phyloP scores from a whole-genome alignment of 371 early-diverging fungal genomes.

The Syncephalastrum contaminatum region DNA sequence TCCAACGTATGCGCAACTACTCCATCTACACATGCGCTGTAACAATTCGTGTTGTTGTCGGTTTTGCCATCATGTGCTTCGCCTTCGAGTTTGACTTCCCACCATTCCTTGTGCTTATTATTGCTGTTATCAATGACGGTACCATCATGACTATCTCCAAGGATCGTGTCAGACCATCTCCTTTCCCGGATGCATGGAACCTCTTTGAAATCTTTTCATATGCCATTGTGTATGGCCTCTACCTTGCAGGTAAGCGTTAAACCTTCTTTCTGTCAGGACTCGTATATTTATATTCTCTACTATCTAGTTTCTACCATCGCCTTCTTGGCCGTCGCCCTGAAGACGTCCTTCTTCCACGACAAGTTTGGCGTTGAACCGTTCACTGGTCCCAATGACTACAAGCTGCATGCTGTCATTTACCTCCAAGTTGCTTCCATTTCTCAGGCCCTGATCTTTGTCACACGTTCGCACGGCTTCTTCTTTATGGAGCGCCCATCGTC shows the following conservation, averaged over 20 bases:
- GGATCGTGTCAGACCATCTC: slow-evolving; percentile 59
- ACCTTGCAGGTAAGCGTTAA: slow-evolving; percentile 33
- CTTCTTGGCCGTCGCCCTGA: slow-evolving; percentile 47
- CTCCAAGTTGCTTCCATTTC: slow-evolving; percentile 56
- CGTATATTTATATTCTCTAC: slow-evolving; percentile 43
- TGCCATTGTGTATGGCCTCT: slow-evolving; percentile 58
- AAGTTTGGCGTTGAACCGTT: slow-evolving; percentile 39
- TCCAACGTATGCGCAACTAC: slow-evolving; percentile 73
- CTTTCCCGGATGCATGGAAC: slow-evolving; percentile 60
- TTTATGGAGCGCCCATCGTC: slow-evolving; percentile 52
- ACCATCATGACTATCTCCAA: slow-evolving; percentile 66
- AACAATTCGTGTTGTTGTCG: slow-evolving; percentile 65
- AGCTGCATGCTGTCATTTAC: slow-evolving; percentile 54
- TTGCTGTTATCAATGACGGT: slow-evolving; percentile 64
- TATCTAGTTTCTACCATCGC: slow-evolving; percentile 55
- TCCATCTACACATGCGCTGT: slow-evolving; percentile 65
- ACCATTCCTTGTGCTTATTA: slow-evolving; percentile 65
- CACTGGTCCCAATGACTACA: slow-evolving; percentile 32
- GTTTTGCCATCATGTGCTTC: slow-evolving; percentile 58
- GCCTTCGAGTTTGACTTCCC: slow-evolving; percentile 64
- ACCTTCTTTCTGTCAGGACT: no score
- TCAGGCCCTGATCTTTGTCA: slow-evolving; percentile 55
- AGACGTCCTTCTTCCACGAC: slow-evolving; percentile 49
- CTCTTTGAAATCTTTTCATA: slow-evolving; percentile 58
- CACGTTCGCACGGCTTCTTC: slow-evolving; percentile 55